Evolutionary conservation across 1,284 basidiomycete genomes (phyloP).

Genomic region (Sparassis latifolia): DNA sequence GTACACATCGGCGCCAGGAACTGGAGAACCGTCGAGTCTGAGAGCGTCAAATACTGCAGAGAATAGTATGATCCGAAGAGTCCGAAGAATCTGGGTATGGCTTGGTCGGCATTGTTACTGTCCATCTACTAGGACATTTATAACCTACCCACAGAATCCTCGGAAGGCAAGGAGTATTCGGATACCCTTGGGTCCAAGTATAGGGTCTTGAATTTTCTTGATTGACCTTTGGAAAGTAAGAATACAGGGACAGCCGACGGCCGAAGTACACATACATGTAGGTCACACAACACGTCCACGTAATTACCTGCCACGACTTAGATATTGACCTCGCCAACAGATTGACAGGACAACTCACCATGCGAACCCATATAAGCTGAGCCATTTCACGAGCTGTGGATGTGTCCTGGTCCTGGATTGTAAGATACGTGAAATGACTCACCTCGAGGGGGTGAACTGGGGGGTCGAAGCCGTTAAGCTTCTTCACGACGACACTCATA

Average conservation of each 20-base stretch:
- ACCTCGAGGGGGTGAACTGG: constrained; percentile 56
- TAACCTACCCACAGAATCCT: constrained; percentile 55
- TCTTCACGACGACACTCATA: constrained; percentile 59
- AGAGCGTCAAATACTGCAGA: constrained; percentile 50
- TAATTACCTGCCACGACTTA: constrained; percentile 28
- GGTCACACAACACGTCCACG: constrained; percentile 36
- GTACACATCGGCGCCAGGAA: constrained; percentile 72
- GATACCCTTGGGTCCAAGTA: constrained; percentile 64
- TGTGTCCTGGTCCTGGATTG: background rate
- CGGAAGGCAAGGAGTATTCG: constrained; percentile 50
- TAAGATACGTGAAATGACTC: constrained; percentile 8
- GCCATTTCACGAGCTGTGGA: background rate
- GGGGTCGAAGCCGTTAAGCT: constrained; percentile 49
- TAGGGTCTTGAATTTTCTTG: constrained; percentile 54
- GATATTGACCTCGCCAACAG: background rate
- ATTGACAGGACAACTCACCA: constrained; percentile 27
- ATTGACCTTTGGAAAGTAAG: constrained; percentile 31
- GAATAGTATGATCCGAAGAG: constrained; percentile 68
- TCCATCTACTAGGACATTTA: background rate
- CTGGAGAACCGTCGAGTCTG: constrained; percentile 71
- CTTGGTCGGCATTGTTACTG: too few species aligned
- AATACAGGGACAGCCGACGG: too few species aligned
- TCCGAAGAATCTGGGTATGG: constrained; percentile 43
- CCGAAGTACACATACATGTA: constrained; percentile 29
- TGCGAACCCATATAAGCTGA: constrained; percentile 43